phyloP scores from a whole-genome alignment of 306 rosid species.

The Lablab purpureus region DNA sequence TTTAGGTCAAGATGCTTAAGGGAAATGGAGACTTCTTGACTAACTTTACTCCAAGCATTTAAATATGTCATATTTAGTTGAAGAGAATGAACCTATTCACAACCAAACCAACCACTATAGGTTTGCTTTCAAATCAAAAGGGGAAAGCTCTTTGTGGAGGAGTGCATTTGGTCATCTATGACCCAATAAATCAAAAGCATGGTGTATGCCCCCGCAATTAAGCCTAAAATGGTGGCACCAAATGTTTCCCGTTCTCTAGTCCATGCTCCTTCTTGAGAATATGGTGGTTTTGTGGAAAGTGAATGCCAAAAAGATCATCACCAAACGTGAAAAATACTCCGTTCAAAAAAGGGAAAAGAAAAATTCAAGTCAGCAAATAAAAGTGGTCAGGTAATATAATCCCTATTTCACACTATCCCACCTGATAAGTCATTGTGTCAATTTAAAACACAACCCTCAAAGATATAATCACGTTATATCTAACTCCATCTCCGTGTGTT shows the following conservation, averaged over 20 bases:
- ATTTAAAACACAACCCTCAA: background rate
- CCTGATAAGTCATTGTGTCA: conserved; percentile 3
- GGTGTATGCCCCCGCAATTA: conserved; percentile 42
- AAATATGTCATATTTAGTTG: conserved; percentile 27
- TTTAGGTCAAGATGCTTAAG: conserved; percentile 4
- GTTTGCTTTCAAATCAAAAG: conserved; percentile 32
- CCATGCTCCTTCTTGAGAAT: conserved; percentile 20
- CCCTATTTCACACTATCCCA: background rate
- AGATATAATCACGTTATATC: background rate
- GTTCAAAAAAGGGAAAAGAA: conserved; percentile 31
- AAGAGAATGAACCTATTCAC: conserved; percentile 27
- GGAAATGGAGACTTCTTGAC: conserved; percentile 37
- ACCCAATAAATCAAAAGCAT: conserved; percentile 37
- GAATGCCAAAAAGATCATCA: background rate
- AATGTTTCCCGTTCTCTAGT: conserved; percentile 36
- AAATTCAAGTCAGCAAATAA: background rate
- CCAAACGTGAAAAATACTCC: conserved; percentile 39
- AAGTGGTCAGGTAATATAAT: conserved; percentile 30
- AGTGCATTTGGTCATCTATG: conserved; percentile 32
- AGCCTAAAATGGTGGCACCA: conserved; percentile 53
- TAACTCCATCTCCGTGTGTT: background rate
- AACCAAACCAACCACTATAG: background rate
- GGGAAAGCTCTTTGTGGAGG: conserved; percentile 18
- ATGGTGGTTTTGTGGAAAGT: conserved; percentile 44
- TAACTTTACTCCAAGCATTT: conserved; percentile 35